Evolutionary conservation across 768 basidiomycete genomes (phyloP), one percentile per base, ranked within the genome.

Genomic region (Rhodotorula graminis): DNA sequence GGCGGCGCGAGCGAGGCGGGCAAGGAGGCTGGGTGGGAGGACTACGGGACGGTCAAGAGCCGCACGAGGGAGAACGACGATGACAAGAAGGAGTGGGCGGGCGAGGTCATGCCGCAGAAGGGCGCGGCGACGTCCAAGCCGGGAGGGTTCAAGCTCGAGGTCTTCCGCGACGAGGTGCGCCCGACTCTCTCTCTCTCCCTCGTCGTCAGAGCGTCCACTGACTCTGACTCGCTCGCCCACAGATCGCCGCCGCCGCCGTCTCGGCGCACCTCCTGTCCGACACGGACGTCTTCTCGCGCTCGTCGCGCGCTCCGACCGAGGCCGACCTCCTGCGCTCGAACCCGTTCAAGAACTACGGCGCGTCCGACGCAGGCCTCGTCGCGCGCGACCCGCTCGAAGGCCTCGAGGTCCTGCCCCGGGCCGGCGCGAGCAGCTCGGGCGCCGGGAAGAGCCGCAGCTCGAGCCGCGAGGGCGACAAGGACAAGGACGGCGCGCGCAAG

Each of bases 61-160:
- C 69, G 82, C 53, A 77, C 81, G 60, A 82, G 83, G 73, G 84
- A 85, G 78, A 84, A 84, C 70, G 77, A 78, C 15, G 72, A 79
- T 11, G 82, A 83, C 64, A 80, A 82, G 60, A 78, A 77, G 21
- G 76, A 80, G 1, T 84, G 83, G 83, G 80, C 76, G 52, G 84
- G 83, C 5, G 83, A 84, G 78, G 80, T 81, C 19, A 64, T 84
- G 66, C 81, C 81, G 23, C 70, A 65, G 61, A 81, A 82, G 73
- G 76, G 72, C 10, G 75, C 78, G 46, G 50, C 66, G 64, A 74
- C 79, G 42, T 58, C 78, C n/a, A 79, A 79, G 9, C 80, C 80
- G 4, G 74, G 80, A 8, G 81, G 81, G 9, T 81, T 81, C 37
- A 83, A 82, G 72, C 75, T 84, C 33, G 81, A 83, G 63, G 82